These are phyloP conservation scores for Backusella sp. DNA, from an alignment of 192 early-diverging fungal species.

Conservation along the genomic window DNA sequence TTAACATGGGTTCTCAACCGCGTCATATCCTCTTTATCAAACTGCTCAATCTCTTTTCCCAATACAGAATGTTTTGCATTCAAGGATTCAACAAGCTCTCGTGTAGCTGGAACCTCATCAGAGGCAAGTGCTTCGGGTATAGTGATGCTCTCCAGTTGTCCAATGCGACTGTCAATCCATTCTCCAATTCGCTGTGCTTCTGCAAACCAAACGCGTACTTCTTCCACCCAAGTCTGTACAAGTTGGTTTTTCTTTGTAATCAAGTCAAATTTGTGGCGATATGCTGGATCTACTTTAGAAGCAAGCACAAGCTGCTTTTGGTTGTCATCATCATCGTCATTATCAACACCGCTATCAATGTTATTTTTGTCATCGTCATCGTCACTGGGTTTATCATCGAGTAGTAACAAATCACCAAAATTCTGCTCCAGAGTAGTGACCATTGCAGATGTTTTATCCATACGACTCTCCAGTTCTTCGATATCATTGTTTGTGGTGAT, in stretches of 20 bases:
- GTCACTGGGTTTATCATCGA: neutral
- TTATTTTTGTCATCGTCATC: neutral
- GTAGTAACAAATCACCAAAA: slow-evolving; percentile 17
- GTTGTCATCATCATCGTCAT: neutral
- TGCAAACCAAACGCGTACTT: slow-evolving; percentile 39
- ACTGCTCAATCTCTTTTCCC: slow-evolving; percentile 39
- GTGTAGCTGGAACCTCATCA: slow-evolving; percentile 7
- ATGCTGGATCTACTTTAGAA: slow-evolving; percentile 13
- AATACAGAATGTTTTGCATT: slow-evolving; percentile 33
- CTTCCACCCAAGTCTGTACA: slow-evolving; percentile 32
- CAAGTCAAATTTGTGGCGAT: slow-evolving; percentile 17
- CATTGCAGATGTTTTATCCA: slow-evolving; percentile 8
- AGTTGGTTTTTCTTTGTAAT: slow-evolving; percentile 25
- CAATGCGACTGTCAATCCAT: slow-evolving; percentile 40
- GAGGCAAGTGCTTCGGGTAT: slow-evolving; percentile 28
- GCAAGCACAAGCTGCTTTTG: neutral
- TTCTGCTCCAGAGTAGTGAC: slow-evolving; percentile 5
- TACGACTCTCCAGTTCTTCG: slow-evolving; percentile 25
- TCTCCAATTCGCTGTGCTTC: slow-evolving; percentile 39
- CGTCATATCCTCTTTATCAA: slow-evolving; percentile 44
- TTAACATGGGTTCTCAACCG: slow-evolving; percentile 45
- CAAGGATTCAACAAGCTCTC: slow-evolving; percentile 31
- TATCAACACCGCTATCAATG: neutral
- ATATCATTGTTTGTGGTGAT: slow-evolving; percentile 32
- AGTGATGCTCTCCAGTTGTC: slow-evolving; percentile 29